Evolutionary conservation across 345 rosid genomes (phyloP), one percentile per base, ranked within the genome.

Genomic region (Hypericum perforatum): DNA sequence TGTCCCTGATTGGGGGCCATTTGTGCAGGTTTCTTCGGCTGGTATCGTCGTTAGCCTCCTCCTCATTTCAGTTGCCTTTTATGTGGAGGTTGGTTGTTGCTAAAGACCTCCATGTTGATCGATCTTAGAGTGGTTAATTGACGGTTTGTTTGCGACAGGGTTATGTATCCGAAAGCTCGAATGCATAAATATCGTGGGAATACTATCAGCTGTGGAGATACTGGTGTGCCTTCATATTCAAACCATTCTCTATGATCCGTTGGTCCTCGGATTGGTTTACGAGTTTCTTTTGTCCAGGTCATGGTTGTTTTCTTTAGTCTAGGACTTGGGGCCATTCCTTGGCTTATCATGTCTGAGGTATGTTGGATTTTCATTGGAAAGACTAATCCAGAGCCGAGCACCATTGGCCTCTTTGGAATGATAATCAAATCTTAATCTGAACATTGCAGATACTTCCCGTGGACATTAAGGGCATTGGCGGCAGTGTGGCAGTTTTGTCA

Each of bases 391-490:
- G 15, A 10, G 37, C 0, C 45, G 6, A 39, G 7, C 32, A 14
- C 32, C 5, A 10, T 53, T 16, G 32, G 39, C 13, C 3, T 11
- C 13, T 51, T 10, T 11, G 5, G 8, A 43, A 54, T 58, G 16
- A 13, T 12, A 10, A 47, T 9, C 16, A 44, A 42, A 7, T 16
- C 5, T 22, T 44, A 39, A 45, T 49, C 39, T 36, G 12, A 11
- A 29, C 46, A 13, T 46, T 73, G 69, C 85, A 92, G 98, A 92
- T 92, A 75, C 82, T 92, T 60, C 95, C 98, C 3, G 60, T 92
- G 69, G 84, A 79, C 61, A 85, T 92, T 43, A 88, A 92, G 64
- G 83, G 95, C 37, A 91, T 92, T 38, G 98, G 84, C 29, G 98
- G 98, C 63, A 92, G 98, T 59, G 57, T 75, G 65, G 96, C 97